Base-by-base conservation (phyloP, 768 basidiomycete species). In the Mrakia hoshinonis region DNA sequence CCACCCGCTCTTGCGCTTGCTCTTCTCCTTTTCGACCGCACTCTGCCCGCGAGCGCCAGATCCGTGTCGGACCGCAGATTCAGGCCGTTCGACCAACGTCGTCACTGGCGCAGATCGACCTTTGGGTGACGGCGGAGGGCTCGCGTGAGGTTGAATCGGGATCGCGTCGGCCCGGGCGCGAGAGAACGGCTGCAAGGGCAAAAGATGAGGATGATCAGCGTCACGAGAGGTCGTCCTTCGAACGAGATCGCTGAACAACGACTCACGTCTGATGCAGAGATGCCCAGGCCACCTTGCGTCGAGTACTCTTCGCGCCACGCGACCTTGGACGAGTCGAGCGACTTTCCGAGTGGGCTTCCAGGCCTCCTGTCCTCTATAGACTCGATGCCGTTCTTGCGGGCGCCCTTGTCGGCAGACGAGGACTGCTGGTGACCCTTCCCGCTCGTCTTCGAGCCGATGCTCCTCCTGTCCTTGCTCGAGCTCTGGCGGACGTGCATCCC, bases 1-100 rank as follows among this genome's bases (percentile, higher is more conserved):
- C 70, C 70, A 72, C 20, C 69, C 69, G 24, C 61, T n/a, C 48
- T 64, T 63, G n/a, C 46, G 64, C 46, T 66, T 66, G 29, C 51
- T 24, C 61, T 70, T 65, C 9, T 66, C 65, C 39, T 67, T 67
- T 20, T 60, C 55, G 52, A 15, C 11, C 18, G 49, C 4, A 20
- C 38, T n/a, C 47, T 52, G 38, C 15, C 24, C 48, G 6, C 62
- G 51, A 26, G 29, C 26, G 65, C 22, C 31, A 29, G 22, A 29
- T 20, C 13, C 29, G 47, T 22, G 34, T 49, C 49, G 36, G 47
- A 24, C 15, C 24, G 38, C n/a, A 70, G 0, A 47, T 24, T 31
- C n/a, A 24, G 15, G 1, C 24, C 22, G 29, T 61, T 31, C 58
- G n/a, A 20, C 2, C 5, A 13, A 9, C 11, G 36, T 61, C n/a